Evolutionary conservation across 192 early-diverging fungal species (phyloP), one percentile per base, ranked within the genome.

Genomic region (Allomyces macrogynus): DNA sequence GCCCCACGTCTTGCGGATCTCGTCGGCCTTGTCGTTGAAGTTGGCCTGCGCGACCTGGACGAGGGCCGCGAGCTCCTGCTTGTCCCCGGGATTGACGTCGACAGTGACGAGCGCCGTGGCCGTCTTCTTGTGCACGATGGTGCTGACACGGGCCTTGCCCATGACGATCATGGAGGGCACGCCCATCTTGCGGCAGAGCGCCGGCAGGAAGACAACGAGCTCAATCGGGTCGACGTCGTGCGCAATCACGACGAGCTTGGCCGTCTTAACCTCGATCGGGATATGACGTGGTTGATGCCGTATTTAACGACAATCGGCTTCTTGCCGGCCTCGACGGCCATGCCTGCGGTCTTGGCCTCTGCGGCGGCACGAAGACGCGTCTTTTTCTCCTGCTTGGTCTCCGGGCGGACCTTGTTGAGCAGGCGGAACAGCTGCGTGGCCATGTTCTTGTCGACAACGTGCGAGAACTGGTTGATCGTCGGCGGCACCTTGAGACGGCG

Each of bases 171-270:
- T 85, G 86, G 97, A 99, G 65, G 96, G 96, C 76, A 99, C 81
- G 76, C 90, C 91, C 94, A 95, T 95, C 89, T 99, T 99, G 74
- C 93, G 89, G 88, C 96, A 99, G 64, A 99, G 88, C 69, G 94
- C 96, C 65, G 96, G 96, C 72, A 99, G 87, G 90, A 90, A 99
- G 71, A 99, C 74, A 70, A 99, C 94, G 65, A 99, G 74, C 83
- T 99, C 96, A 77, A 99, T 95, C 68, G 96, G 96, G 81, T 99
- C 94, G 74, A 99, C 93, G 77, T 99, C 94, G 73, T 96, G 84
- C 72, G 96, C 96, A 81, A 99, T 99, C 74, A 99, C 85, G 63
- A 99, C 96, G 66, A 99, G 83, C 78, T 88, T 80, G 73, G 96
- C 92, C 87, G 95, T 95, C 90, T 99, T 99, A 78, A 86, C 84